These are phyloP conservation scores for Colletotrichum australisinense DNA, from an alignment of 2,329 filamentous ascomycete species.

Conservation along the genomic window DNA sequence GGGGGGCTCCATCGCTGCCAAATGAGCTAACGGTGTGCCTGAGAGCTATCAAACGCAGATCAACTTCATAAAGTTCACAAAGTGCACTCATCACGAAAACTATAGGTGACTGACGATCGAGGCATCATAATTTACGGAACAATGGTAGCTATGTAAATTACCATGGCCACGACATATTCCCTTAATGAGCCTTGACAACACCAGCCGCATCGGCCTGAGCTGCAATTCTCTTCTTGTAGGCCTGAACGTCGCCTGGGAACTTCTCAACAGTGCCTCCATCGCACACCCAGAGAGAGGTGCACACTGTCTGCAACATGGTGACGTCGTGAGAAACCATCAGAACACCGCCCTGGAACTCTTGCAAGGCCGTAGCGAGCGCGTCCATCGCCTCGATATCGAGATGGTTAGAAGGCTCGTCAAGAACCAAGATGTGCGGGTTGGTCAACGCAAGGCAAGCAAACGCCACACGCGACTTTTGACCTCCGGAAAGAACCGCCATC, in stretches of 20 bases:
- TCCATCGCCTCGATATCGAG: conserved; percentile 99
- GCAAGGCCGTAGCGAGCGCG: conserved; percentile 85
- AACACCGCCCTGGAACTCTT: conserved; percentile 91
- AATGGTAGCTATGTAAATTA: conserved; percentile 4
- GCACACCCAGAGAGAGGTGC: conserved; percentile 95
- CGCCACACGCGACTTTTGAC: conserved; percentile 97
- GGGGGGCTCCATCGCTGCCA: conserved; percentile 16
- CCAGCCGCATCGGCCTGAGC: conserved; percentile 90
- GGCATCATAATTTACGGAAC: neutral
- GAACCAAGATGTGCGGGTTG: conserved; percentile 96
- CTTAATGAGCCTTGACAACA: conserved; percentile 77
- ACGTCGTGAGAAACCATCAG: conserved; percentile 99
- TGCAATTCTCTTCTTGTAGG: conserved; percentile 96
- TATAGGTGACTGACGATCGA: neutral
- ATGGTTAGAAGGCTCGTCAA: conserved; percentile 99
- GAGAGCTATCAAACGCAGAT: conserved; percentile 14
- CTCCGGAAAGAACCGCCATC: conserved; percentile 93
- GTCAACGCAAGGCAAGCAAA: conserved; percentile 95
- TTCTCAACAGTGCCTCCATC: conserved; percentile 94
- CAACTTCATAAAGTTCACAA: neutral
- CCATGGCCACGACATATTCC: neutral
- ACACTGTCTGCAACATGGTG: conserved; percentile 97
- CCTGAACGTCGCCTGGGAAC: conserved; percentile 93
- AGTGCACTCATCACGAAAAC: neutral
- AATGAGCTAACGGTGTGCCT: conserved; percentile 29